Percentiles rank a stretch among this genome's conserved stretches.
These are phyloP conservation scores for Mycocentrospora acerina DNA, from an alignment of 2,329 filamentous ascomycete genomes.

Conservation along the genomic window DNA sequence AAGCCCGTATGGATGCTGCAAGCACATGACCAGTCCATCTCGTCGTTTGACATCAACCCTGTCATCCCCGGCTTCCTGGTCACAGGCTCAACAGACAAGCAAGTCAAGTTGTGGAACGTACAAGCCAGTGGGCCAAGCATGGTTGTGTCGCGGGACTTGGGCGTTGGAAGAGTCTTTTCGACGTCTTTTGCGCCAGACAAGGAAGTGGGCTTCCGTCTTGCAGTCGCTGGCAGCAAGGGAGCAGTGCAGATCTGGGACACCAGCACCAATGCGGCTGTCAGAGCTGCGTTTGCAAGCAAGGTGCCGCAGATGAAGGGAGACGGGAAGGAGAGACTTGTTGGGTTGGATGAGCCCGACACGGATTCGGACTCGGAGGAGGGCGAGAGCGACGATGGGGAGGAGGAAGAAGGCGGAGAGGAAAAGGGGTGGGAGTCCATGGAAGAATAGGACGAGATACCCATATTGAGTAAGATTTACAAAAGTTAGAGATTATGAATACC, in stretches of 20 bases:
- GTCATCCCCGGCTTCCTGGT: slow-evolving; percentile 89
- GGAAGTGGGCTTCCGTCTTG: slow-evolving; percentile 87
- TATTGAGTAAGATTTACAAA: background rate
- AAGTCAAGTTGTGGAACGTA: slow-evolving; percentile 96
- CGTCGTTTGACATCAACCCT: slow-evolving; percentile 88
- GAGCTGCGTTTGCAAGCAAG: slow-evolving; percentile 76
- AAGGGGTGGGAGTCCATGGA: slow-evolving; percentile 47
- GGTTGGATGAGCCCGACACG: slow-evolving; percentile 65
- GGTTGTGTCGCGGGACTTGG: slow-evolving; percentile 87
- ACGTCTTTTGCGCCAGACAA: slow-evolving; percentile 86
- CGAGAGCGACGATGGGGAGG: slow-evolving; percentile 45
- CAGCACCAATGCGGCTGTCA: slow-evolving; percentile 84
- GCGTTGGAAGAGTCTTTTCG: slow-evolving; percentile 93
- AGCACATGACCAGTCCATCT: slow-evolving; percentile 90
- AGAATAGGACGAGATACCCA: slow-evolving; percentile 36
- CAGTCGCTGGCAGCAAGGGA: slow-evolving; percentile 93
- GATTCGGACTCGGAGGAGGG: slow-evolving; percentile 61
- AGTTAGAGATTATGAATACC: too few species aligned
- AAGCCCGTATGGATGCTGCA: slow-evolving; percentile 94
- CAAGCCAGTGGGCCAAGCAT: slow-evolving; percentile 77
- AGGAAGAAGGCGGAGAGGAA: slow-evolving; percentile 27
- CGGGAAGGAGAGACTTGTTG: slow-evolving; percentile 74
- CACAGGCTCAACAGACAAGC: slow-evolving; percentile 91
- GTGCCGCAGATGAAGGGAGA: slow-evolving; percentile 62
- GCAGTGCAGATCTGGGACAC: slow-evolving; percentile 95